A percentile compares a stretch with the other conserved stretches of the same genome.
Conservation (phyloP, 805 yeast species). For the Vanderwaltozyma verrucispora region DNA sequence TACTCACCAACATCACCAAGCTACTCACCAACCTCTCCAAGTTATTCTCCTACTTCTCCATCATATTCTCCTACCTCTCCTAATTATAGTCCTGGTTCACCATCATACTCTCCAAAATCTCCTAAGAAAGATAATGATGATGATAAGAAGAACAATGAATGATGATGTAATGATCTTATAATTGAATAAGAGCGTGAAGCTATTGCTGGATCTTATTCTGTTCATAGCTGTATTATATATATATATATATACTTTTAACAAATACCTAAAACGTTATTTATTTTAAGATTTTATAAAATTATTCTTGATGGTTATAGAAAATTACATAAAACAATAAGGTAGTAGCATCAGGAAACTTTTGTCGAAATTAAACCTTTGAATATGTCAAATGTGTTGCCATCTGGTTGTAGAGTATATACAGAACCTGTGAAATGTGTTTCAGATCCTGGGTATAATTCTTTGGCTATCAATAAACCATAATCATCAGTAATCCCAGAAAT, state of each 20-base stretch:
- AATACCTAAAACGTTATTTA: background rate
- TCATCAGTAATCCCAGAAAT: constrained; percentile 77
- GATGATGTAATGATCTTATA: background rate
- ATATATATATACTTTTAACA: background rate
- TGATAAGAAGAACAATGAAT: constrained; percentile 5
- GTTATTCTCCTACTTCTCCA: constrained; percentile 47
- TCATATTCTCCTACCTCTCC: constrained; percentile 40
- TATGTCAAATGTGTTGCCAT: constrained; percentile 95
- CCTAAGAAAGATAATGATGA: constrained; percentile 16
- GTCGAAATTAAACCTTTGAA: constrained; percentile 76
- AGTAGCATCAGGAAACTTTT: constrained; percentile 30
- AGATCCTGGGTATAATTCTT: constrained; percentile 40
- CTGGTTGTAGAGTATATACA: constrained; percentile 74
- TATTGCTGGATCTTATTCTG: background rate
- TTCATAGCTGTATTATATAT: constrained; percentile 1
- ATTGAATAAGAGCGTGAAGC: background rate
- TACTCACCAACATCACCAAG: constrained; percentile 44
- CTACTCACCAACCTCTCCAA: constrained; percentile 57
- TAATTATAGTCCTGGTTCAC: constrained; percentile 53
- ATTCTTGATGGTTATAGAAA: too few species aligned
- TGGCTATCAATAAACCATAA: constrained; percentile 73
- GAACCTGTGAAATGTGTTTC: constrained; percentile 41
- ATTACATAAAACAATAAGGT: too few species aligned
- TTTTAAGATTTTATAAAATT: too few species aligned
- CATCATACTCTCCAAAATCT: constrained; percentile 55